Base-by-base conservation (phyloP, 805 yeast species). In the Candida xiaguanensis region DNA sequence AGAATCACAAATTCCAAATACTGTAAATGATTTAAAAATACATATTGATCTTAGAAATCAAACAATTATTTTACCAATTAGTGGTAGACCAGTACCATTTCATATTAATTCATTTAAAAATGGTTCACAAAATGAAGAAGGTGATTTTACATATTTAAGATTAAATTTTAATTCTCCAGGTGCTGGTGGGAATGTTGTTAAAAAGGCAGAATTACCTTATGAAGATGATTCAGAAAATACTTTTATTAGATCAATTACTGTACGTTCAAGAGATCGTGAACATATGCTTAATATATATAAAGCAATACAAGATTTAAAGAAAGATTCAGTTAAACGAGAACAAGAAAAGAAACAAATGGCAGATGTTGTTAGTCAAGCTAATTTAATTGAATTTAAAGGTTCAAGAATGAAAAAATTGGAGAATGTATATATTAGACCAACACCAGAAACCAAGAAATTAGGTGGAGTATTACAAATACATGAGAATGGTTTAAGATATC, bases 21-120 rank as follows among this genome's bases (percentile, higher is more conserved):
- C 77, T 51, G 95, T 89, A 14, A 78, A 82, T 53, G 96, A 90
- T 58, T 71, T 93, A 59, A 81, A 81, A 56, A 80, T 91, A 44
- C 90, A 84, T 58, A 89, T 93, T 42, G 99, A 91, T 59, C 73
- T 78, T 58, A 87, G 85, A 54, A 77, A 85, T 42, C 96, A 90
- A 63, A 85, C 97, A 1, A 84, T 91, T 40, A 78, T 91, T 44
- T 67, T 91, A 43, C 99, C 99, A 37, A 84, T 91, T 42, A 78
- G 83, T 53, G 99, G 99, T 46, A 76, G 98, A 54, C 97, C 98
- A 1, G 98, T 93, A 38, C 99, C 99, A 17, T 91, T 93, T 72
- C 99, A 91, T 60, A 89, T 91, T 56, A 88, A 88, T 59, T 73
- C 97, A 3, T 90, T 85, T 67, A 91, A 90, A 55, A 90, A 87